Percentiles rank a stretch among this genome's conserved stretches.
Evolutionary conservation across 768 basidiomycete species (phyloP).

Genomic region (Omphalotus guepiniiformis): DNA sequence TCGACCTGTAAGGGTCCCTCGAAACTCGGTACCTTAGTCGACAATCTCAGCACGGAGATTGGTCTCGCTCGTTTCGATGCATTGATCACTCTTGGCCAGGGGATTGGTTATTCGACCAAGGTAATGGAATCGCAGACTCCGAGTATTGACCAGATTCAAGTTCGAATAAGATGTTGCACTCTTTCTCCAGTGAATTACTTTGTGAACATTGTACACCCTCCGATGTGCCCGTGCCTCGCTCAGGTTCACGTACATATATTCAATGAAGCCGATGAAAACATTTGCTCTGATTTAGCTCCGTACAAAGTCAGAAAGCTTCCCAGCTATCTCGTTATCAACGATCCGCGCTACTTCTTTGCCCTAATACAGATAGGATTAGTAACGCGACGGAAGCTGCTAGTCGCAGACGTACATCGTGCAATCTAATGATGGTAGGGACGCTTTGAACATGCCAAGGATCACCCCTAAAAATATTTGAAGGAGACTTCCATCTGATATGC

Average conservation of each 20-base stretch:
- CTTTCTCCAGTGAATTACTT: too few relatives aligned
- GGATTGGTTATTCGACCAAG: background rate
- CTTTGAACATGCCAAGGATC: constrained; percentile 56
- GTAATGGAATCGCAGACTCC: background rate
- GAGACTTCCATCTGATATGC: constrained; percentile 61
- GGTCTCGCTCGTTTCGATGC: too few relatives aligned
- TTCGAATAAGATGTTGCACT: too few relatives aligned
- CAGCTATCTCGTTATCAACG: constrained; percentile 36
- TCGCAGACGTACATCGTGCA: constrained; percentile 41
- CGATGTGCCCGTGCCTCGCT: too few relatives aligned
- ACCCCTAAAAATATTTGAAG: constrained; percentile 53
- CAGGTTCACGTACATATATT: too few relatives aligned
- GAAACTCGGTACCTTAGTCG: too few relatives aligned
- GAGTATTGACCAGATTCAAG: too few relatives aligned
- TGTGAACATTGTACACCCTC: too few relatives aligned
- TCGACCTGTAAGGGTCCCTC: too few relatives aligned
- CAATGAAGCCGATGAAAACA: too few relatives aligned
- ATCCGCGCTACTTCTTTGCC: constrained; percentile 37
- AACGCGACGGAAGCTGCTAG: background rate
- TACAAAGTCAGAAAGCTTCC: constrained; percentile 5
- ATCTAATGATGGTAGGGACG: constrained; percentile 65
- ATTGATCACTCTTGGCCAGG: too few relatives aligned
- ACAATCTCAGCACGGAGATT: too few relatives aligned
- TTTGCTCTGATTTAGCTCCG: background rate
- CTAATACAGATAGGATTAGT: constrained; percentile 19